A percentile compares a stretch with the other conserved stretches of the same genome.
These are phyloP conservation scores for Aureobasidium melanogenum DNA, from an alignment of 2,329 filamentous ascomycete species.

Conservation along the genomic window DNA sequence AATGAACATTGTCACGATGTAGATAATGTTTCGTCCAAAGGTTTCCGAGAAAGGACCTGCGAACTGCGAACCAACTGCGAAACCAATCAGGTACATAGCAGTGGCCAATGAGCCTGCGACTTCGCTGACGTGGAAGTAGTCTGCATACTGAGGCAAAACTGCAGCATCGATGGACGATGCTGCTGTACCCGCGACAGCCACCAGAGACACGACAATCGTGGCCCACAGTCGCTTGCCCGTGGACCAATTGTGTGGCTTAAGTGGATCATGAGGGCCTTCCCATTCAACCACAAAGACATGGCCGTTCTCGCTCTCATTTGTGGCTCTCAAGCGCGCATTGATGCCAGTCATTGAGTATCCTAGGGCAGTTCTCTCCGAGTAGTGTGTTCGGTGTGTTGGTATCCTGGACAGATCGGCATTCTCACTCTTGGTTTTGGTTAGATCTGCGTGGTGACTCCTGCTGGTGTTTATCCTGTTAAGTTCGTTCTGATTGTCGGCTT, in stretches of 20 bases:
- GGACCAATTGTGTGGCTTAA: conserved; percentile 12
- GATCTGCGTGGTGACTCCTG: background rate
- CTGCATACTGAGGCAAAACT: conserved; percentile 11
- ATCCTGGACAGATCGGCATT: conserved; percentile 3
- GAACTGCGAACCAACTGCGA: conserved; percentile 30
- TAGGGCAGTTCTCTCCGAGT: conserved; percentile 10
- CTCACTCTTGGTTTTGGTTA: background rate
- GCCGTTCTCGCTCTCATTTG: conserved; percentile 9
- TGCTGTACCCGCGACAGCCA: conserved; percentile 11
- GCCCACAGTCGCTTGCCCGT: conserved; percentile 8
- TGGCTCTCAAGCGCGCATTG: conserved; percentile 10
- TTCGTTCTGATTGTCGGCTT: conserved; percentile 5
- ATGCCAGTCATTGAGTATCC: conserved; percentile 12
- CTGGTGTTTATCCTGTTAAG: conserved; percentile 1
- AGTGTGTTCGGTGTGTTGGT: conserved; percentile 12
- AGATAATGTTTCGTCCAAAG: conserved; percentile 24
- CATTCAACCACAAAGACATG: conserved; percentile 13
- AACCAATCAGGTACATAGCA: conserved; percentile 29
- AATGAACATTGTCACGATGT: conserved; percentile 17
- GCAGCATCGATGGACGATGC: conserved; percentile 12
- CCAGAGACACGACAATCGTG: conserved; percentile 7
- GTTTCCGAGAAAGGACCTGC: conserved; percentile 33
- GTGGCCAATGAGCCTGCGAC: conserved; percentile 7
- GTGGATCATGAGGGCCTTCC: conserved; percentile 10
- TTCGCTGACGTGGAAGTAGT: conserved; percentile 8